phyloP scores from a whole-genome alignment of 441 rosid species.

The Erodium moschatum region DNA sequence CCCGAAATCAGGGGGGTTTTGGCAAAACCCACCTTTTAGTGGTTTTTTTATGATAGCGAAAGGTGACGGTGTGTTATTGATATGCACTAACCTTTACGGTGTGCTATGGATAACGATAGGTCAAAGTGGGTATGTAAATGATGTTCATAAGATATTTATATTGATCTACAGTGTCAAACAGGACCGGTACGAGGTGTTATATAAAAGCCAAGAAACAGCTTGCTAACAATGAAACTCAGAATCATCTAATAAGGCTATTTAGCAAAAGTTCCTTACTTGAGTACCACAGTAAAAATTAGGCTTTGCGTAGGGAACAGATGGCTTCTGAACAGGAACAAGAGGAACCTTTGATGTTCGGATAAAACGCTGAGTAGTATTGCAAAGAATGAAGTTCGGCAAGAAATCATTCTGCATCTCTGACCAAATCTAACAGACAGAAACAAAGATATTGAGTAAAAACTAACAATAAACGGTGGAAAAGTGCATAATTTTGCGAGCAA shows the following conservation, averaged over 20 bases:
- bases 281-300: slow-evolving; percentile 92
- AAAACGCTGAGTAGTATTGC: slow-evolving; percentile 96
- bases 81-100: too few species aligned
- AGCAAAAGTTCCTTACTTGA: slow-evolving; percentile 48
- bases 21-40: too few species aligned
- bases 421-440: slow-evolving; percentile 59
- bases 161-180: not conserved
- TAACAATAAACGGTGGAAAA: slow-evolving; percentile 5
- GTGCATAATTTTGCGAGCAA: slow-evolving; percentile 8
- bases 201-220: too few species aligned
- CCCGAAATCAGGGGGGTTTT: too few species aligned
- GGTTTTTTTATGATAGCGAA: too few species aligned
- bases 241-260: slow-evolving; percentile 16
- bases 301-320: slow-evolving; percentile 86
- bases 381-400: slow-evolving; percentile 92
- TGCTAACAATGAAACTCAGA: slow-evolving; percentile 7
- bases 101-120: too few species aligned
- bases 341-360: slow-evolving; percentile 76
- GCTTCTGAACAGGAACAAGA: slow-evolving; percentile 74
- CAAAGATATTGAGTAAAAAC: slow-evolving; percentile 16
- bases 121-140: too few species aligned
- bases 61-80: too few species aligned
- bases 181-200: not conserved
- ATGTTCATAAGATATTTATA: not conserved
- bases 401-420: slow-evolving; percentile 98